Base-by-base conservation (phyloP, 495 filamentous ascomycete genomes). In the Neurospora sp. region DNA sequence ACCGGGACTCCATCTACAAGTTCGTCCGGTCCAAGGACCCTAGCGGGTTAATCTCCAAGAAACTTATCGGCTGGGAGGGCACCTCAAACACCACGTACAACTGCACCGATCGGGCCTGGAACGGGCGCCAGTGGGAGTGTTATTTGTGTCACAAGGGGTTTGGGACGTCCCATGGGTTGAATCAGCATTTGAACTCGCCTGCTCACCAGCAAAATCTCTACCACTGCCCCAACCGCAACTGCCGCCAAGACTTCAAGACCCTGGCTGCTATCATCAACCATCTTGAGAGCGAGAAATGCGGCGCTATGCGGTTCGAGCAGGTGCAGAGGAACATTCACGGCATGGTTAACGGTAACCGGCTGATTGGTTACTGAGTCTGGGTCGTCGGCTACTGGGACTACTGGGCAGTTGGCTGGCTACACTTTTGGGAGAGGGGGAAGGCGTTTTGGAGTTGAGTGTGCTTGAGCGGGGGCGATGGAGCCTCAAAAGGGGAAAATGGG, bases 231-330 rank as follows among this genome's bases (percentile, higher is more conserved):
- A 87, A 87, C 41, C 60, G 37, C 9, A 0, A 20, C 1, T 90
- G 88, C 69, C 49, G 60, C 14, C 84, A 81, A 73, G 73, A 88
- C 46, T 90, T 89, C 76, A 75, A 75, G 41, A 79, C 82, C 0
- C 60, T 90, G 70, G 87, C 86, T 39, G 83, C 72, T 6, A 70
- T 89, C 38, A 88, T 89, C 78, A 86, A 83, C 72, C 87, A 89
- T 71, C 76, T 89, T 1, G 88, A 90, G 78, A 89, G 86, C 76
- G 88, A 88, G 73, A 74, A 76, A 0, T 90, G 88, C 77, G 74
- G 75, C 0, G 85, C 80, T 49, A 85, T 86, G 74, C 79, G 82
- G 38, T 88, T 89, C 71, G 84, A 85, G 35, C 79, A 76, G 11
- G 86, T 89, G 12, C 83, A 86, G 80, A 31, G n/a, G 0, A 69